phyloP scores from a whole-genome alignment of 2,329 filamentous ascomycete species.

The Blastomyces silverae region DNA sequence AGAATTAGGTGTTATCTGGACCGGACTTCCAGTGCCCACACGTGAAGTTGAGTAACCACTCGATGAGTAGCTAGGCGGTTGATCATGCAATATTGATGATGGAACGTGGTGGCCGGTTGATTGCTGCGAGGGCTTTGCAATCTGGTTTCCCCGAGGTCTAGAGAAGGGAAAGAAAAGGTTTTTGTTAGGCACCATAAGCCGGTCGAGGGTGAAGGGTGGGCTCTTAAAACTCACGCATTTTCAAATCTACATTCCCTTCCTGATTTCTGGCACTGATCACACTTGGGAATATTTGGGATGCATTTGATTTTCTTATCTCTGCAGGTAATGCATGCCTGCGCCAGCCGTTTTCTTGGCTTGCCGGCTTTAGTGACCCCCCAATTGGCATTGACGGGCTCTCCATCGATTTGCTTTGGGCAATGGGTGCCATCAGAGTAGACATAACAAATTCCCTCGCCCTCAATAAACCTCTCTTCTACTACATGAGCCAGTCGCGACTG shows the following conservation, averaged over 20 bases:
- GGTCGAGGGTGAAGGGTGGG: background rate
- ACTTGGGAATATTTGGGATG: constrained; percentile 79
- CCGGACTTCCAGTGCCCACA: background rate
- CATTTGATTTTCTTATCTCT: constrained; percentile 98
- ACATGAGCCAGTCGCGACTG: constrained; percentile 21
- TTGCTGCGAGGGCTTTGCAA: constrained; percentile 16
- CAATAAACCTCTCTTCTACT: constrained; percentile 45
- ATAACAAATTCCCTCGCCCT: constrained; percentile 74
- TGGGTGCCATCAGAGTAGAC: constrained; percentile 80
- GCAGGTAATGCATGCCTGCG: constrained; percentile 88
- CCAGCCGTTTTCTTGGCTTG: constrained; percentile 82
- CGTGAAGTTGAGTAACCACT: background rate
- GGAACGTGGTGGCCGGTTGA: constrained; percentile 1
- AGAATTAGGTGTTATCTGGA: background rate
- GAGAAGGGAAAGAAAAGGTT: constrained; percentile 18
- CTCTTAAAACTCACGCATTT: constrained; percentile 61
- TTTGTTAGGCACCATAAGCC: constrained; percentile 17
- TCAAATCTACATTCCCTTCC: constrained; percentile 78
- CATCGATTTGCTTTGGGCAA: constrained; percentile 77
- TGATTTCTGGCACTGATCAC: constrained; percentile 87
- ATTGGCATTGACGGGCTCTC: constrained; percentile 77
- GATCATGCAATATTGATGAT: background rate
- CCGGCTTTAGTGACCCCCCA: constrained; percentile 94
- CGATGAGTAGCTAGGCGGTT: background rate
- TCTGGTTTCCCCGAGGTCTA: constrained; percentile 32